Base-by-base conservation (phyloP, 352 stramenopile species). In the Blastocystis sp. region DNA sequence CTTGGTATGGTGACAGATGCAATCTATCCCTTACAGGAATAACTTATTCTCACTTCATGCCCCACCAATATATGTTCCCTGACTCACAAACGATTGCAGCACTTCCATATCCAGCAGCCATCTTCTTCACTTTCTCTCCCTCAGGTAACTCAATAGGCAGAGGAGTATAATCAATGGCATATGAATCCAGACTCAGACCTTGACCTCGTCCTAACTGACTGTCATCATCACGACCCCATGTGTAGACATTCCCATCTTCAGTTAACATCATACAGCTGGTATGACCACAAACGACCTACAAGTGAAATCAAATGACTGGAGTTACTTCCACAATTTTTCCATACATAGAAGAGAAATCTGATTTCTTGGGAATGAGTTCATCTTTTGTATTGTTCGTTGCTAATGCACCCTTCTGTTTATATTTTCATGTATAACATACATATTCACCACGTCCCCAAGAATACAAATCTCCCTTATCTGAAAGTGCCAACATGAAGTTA, bases 21-120 rank as follows among this genome's bases (percentile, higher is more conserved):
- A 80, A n/a, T 61, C 69, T 80, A 56, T 0, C 5, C 12, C 7
- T 59, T 24, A 46, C 32, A 32, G 1, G 42, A n/a, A 19, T 0
- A 19, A 21, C 9, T 21, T 16, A 46, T n/a, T 14, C 43, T 3
- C 11, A 80, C 69, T 80, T 80, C 69, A 80, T 80, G 21, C 69
- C 69, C 69, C 69, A 80, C 69, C 69, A 80, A 35, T 61, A 80
- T 16, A 80, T n/a, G n/a, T 80, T 80, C 11, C 69, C 69, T 5
- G 69, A 80, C 4, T 80, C 69, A 27, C 69, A 80, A 21, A 61
- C 21, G 5, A 80, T 49, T 2, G 43, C 42, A 11, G 43, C 49
- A 39, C 69, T 61, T 6, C 69, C 69, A 7, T 35, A 42, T 59
- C 69, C 69, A 27, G 24, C 24, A 43, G 69, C 37, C 43, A 59